Conservation (phyloP, 2,329 filamentous ascomycete genomes). For the Sclerotinia spermophila region DNA sequence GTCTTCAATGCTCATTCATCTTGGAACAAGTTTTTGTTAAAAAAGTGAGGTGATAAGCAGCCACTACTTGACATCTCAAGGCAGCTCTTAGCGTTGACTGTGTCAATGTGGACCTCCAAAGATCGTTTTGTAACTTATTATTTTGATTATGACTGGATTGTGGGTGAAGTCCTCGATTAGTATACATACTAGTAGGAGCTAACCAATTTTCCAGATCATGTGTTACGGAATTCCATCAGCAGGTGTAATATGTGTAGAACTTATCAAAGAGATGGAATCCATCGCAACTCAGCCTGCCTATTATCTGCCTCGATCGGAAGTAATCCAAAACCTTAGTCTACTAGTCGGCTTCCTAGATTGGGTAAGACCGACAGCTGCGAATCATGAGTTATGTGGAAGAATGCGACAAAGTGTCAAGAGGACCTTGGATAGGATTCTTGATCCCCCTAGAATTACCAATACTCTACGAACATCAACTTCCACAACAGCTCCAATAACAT, state of each 20-base stretch:
- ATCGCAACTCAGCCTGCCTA: constrained; percentile 34
- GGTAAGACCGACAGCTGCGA: constrained; percentile 47
- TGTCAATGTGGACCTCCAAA: constrained; percentile 48
- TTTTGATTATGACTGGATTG: constrained; percentile 46
- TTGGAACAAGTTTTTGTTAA: constrained; percentile 51
- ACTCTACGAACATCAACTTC: not conserved
- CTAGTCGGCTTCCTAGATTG: constrained; percentile 51
- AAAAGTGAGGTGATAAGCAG: constrained; percentile 34
- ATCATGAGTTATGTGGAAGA: constrained; percentile 46
- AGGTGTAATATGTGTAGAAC: constrained; percentile 50
- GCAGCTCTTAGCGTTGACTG: constrained; percentile 46
- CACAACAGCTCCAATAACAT: not conserved
- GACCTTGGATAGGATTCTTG: constrained; percentile 47
- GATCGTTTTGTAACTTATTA: constrained; percentile 43
- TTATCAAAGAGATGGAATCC: constrained; percentile 43
- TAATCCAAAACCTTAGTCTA: constrained; percentile 51
- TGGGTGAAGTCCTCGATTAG: constrained; percentile 25
- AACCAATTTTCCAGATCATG: constrained; percentile 34
- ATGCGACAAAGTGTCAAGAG: constrained; percentile 48
- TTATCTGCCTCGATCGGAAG: constrained; percentile 45
- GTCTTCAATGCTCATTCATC: constrained; percentile 46
- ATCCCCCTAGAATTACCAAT: not conserved
- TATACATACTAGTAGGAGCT: not conserved
- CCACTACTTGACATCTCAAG: constrained; percentile 40
- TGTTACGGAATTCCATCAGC: constrained; percentile 48